A percentile compares a stretch with the other conserved stretches of the same genome.
These are phyloP conservation scores for Didymella lethalis DNA, from an alignment of 2,329 filamentous ascomycete species.

Conservation along the genomic window DNA sequence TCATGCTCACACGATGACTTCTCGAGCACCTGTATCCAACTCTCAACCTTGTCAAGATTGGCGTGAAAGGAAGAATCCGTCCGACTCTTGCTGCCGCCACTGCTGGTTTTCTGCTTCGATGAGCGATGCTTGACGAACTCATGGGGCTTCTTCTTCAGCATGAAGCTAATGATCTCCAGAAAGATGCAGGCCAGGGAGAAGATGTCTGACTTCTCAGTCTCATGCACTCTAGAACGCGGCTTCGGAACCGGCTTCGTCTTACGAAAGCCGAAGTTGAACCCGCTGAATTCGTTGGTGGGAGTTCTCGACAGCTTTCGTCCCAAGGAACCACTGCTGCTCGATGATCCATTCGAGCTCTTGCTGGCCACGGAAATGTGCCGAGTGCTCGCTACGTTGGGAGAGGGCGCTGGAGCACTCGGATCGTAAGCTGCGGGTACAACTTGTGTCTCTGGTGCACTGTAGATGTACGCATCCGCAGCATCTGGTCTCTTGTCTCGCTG, in stretches of 20 bases:
- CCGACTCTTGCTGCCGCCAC: constrained; percentile 60
- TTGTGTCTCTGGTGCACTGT: constrained; percentile 70
- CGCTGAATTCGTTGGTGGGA: constrained; percentile 45
- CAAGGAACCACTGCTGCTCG: constrained; percentile 43
- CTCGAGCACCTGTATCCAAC: constrained; percentile 70
- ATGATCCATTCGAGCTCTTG: constrained; percentile 48
- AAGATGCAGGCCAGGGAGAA: constrained; percentile 78
- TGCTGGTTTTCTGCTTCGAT: constrained; percentile 65
- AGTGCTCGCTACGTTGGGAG: constrained; percentile 26
- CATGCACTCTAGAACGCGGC: constrained; percentile 40
- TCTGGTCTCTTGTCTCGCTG: constrained; percentile 63
- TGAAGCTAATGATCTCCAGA: constrained; percentile 73
- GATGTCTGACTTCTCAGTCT: constrained; percentile 66
- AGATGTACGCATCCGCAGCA: constrained; percentile 75
- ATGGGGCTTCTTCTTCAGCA: constrained; percentile 71
- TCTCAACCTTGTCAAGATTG: constrained; percentile 72
- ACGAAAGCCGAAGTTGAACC: constrained; percentile 50
- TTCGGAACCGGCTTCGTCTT: constrained; percentile 40
- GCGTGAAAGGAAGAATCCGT: constrained; percentile 76
- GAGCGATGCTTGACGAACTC: constrained; percentile 73
- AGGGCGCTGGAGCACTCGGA: constrained; percentile 18
- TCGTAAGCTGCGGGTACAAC: constrained; percentile 39
- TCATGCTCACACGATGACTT: constrained; percentile 61
- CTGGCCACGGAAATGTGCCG: constrained; percentile 46
- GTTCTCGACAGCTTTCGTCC: constrained; percentile 46